Evolutionary conservation across 495 filamentous ascomycete species (phyloP), one percentile per base, ranked within the genome.

Genomic region (Penicillium antarcticum): DNA sequence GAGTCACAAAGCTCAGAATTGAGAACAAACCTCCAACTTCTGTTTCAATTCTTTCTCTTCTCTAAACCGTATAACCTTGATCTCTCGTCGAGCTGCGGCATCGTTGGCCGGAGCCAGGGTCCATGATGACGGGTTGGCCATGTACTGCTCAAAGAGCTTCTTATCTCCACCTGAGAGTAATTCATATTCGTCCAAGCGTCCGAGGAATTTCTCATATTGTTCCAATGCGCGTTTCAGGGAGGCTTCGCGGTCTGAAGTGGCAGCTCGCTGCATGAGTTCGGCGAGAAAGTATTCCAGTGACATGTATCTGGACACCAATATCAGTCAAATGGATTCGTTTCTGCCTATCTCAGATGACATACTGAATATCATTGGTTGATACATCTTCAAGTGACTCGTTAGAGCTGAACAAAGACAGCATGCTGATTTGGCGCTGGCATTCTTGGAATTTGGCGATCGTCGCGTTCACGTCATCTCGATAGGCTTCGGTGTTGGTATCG

Each of bases 331-430:
- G 18, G 9, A 29, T 23, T 18, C 67, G 62, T 35, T 62, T 45
- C 38, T 73, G 55, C 52, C 69, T 33, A 61, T 61, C 46, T 67
- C 49, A 59, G 60, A 65, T 54, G 49, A 62, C 53, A 60, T 80
- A 96, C 80, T 86, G 87, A 37, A 98, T 67, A 68, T 94, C 84
- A n/a, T 77, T 78, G 10, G 91, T 92, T 10, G 87, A 76, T 24
- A 97, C 73, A 74, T 98, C 94, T 48, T 97, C 95, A 29, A 96
- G 68, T 2, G 81, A 78, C 65, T 98, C 94, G 67, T 98, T 97
- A 7, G 85, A 79, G 61, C 89, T 94, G 78, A 97, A 97, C 11
- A 97, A 67, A 0, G 88, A 86, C 44, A 92, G 70, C 37, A 81
- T 74, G 51, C 81, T 71, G 53, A 88, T 81, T 33, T 91, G 79